Conservation (phyloP, 2,329 filamentous ascomycete genomes). For the Sporothrix mexicana region DNA sequence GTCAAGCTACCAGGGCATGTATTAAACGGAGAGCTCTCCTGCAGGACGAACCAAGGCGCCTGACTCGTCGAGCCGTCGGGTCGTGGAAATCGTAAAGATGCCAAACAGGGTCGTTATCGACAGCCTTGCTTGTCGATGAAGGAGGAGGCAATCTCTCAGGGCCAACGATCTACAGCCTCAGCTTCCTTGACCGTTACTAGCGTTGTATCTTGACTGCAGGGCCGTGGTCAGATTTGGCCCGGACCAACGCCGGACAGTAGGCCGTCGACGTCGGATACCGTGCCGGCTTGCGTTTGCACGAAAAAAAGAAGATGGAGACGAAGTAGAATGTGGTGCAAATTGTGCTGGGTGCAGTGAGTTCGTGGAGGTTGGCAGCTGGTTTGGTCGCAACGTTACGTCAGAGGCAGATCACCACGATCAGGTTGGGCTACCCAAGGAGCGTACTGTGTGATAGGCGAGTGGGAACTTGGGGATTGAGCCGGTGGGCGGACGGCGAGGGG, state of each 20-base stretch:
- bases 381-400: constrained; percentile 39
- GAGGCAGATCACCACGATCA: constrained; percentile 24
- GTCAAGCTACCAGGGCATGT: constrained; percentile 18
- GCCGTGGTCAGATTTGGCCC: constrained; percentile 6
- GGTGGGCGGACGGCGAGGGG: constrained; percentile 14
- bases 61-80: not conserved
- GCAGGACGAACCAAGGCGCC: constrained; percentile 10
- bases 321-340: constrained; percentile 15
- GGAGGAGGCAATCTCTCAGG: not conserved
- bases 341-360: not conserved
- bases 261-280: not conserved
- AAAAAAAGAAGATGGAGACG: not conserved
- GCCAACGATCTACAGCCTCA: constrained; percentile 9
- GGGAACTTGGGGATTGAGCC: not conserved
- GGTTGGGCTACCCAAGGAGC: not conserved
- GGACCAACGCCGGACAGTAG: not conserved
- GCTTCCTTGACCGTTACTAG: constrained; percentile 20
- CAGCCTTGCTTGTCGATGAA: constrained; percentile 22
- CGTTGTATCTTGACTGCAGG: constrained; percentile 22
- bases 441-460: not conserved
- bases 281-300: not conserved
- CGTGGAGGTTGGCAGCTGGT: not conserved
- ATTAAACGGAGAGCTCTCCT: not conserved
- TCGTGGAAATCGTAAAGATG: not conserved
- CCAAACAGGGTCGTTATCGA: not conserved